A percentile compares a stretch with the other conserved stretches of the same genome.
phyloP scores from a whole-genome alignment of 108 stramenopile genomes.

The Craspedostauros australis region DNA sequence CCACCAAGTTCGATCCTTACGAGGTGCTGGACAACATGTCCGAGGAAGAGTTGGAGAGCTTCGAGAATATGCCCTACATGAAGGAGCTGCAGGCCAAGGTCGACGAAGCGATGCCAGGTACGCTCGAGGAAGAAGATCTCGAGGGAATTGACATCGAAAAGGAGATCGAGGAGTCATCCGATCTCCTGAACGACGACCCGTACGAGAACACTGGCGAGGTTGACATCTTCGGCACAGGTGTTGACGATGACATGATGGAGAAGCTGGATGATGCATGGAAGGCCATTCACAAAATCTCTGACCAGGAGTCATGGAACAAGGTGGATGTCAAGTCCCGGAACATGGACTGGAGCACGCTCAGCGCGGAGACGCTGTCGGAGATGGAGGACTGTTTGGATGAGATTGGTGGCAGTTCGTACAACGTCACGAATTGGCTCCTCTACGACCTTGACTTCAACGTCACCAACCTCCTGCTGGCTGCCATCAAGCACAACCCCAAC shows the following conservation, averaged over 20 bases:
- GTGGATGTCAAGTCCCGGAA: slow-evolving; percentile 40
- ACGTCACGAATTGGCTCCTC: slow-evolving; percentile 59
- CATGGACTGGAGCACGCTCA: slow-evolving; percentile 36
- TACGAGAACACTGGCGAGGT: slow-evolving; percentile 44
- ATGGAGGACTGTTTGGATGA: slow-evolving; percentile 31
- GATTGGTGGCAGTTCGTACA: slow-evolving; percentile 28
- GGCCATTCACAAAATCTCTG: slow-evolving; percentile 29
- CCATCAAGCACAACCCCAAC: slow-evolving; percentile 71
- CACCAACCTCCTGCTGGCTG: slow-evolving; percentile 72
- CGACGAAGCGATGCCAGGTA: slow-evolving; percentile 1
- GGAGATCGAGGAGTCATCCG: slow-evolving; percentile 33
- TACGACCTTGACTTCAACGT: slow-evolving; percentile 84
- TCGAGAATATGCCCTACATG: slow-evolving; percentile 18
- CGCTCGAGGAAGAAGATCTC: slow-evolving; percentile 40
- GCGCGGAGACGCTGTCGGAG: slow-evolving; percentile 40
- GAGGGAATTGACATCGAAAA: slow-evolving; percentile 40
- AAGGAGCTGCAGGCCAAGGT: slow-evolving; percentile 10
- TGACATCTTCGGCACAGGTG: slow-evolving; percentile 16
- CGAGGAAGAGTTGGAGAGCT: slow-evolving; percentile 13
- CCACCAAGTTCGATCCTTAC: slow-evolving; percentile 22
- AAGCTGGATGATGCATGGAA: slow-evolving; percentile 54
- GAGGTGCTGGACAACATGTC: slow-evolving; percentile 24
- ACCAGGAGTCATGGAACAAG: slow-evolving; percentile 57
- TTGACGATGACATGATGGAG: slow-evolving; percentile 55
- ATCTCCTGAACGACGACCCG: slow-evolving; percentile 51